Percentiles rank a stretch among this genome's conserved stretches.
Evolutionary conservation across 352 stramenopile genomes (phyloP).

Genomic region (Phytophthora syringae): DNA sequence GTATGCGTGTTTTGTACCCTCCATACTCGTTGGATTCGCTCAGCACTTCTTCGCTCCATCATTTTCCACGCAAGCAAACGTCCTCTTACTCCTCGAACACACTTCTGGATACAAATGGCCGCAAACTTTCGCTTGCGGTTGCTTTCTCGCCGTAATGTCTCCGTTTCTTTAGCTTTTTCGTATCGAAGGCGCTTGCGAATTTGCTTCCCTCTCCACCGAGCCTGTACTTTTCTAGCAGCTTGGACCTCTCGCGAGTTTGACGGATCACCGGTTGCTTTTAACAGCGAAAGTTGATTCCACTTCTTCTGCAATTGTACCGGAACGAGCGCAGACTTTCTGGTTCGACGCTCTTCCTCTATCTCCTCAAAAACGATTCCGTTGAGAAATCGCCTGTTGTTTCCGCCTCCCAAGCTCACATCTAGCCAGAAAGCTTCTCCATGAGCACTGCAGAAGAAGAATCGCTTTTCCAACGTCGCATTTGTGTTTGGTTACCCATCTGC

Average conservation of each 20-base stretch:
- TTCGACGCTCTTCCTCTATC: conserved; percentile 30
- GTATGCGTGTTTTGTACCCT: conserved; percentile 52
- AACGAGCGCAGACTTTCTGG: conserved; percentile 19
- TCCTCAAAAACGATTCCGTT: conserved; percentile 26
- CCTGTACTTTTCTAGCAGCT: conserved; percentile 55
- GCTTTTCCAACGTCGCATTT: conserved; percentile 28
- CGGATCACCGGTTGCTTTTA: conserved; percentile 5
- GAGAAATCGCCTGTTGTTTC: conserved; percentile 4
- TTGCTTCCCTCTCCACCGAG: conserved; percentile 53
- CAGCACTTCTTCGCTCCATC: conserved; percentile 48
- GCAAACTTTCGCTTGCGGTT: conserved; percentile 40
- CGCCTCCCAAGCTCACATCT: conserved; percentile 15
- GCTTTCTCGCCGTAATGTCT: conserved; percentile 38
- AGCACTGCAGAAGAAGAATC: conserved; percentile 50
- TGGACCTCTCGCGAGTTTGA: conserved; percentile 23
- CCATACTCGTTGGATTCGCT: conserved; percentile 64
- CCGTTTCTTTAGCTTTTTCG: conserved; percentile 42
- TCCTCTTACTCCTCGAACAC: conserved; percentile 58
- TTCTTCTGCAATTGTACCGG: conserved; percentile 34
- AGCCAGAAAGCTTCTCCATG: conserved; percentile 55
- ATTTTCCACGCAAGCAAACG: conserved; percentile 42
- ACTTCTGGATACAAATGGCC: conserved; percentile 65
- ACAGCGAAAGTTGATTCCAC: conserved; percentile 30
- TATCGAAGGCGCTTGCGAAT: conserved; percentile 49
- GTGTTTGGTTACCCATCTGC: conserved; percentile 35